A percentile compares a stretch with the other conserved stretches of the same genome.
phyloP scores from a whole-genome alignment of 2,329 filamentous ascomycete genomes.

The Verticillium zaregamsianum region DNA sequence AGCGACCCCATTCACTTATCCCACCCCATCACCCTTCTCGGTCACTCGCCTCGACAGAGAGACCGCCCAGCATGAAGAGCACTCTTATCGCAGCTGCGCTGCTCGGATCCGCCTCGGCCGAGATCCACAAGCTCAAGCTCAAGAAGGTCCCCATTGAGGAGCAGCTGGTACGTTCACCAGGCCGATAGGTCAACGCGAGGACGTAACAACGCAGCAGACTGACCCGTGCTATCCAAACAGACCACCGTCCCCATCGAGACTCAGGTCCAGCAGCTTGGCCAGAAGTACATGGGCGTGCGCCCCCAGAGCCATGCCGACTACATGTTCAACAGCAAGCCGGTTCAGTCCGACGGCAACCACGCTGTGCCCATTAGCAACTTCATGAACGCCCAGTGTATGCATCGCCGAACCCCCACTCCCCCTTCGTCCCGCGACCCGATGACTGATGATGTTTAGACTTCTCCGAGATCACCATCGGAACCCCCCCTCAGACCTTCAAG shows the following conservation, averaged over 20 bases:
- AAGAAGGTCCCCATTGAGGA: slow-evolving; percentile 92
- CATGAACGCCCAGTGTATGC: slow-evolving; percentile 95
- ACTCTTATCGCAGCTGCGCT: slow-evolving; percentile 75
- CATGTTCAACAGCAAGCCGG: slow-evolving; percentile 72
- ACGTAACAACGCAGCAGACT: slow-evolving; percentile 3
- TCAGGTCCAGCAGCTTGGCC: slow-evolving; percentile 77
- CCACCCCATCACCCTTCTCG: background rate
- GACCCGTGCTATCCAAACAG: slow-evolving; percentile 35
- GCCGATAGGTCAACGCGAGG: background rate
- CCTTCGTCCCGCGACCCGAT: background rate
- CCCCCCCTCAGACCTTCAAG: slow-evolving; percentile 93
- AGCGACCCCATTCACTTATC: background rate
- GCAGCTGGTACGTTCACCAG: slow-evolving; percentile 70
- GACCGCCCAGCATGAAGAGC: slow-evolving; percentile 72
- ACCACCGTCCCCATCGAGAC: slow-evolving; percentile 73
- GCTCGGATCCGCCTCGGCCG: slow-evolving; percentile 78
- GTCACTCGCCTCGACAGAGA: background rate
- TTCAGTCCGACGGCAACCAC: slow-evolving; percentile 65
- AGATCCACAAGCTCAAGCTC: slow-evolving; percentile 93
- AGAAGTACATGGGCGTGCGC: slow-evolving; percentile 92
- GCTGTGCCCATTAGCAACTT: slow-evolving; percentile 93
- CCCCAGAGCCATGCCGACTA: slow-evolving; percentile 66
- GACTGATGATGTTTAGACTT: slow-evolving; percentile 62
- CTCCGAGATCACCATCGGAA: slow-evolving; percentile 91
- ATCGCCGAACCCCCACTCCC: background rate